These are phyloP conservation scores for Geotrichum citri-aurantii DNA, from an alignment of 1,139 yeast genomes.

Conservation along the genomic window DNA sequence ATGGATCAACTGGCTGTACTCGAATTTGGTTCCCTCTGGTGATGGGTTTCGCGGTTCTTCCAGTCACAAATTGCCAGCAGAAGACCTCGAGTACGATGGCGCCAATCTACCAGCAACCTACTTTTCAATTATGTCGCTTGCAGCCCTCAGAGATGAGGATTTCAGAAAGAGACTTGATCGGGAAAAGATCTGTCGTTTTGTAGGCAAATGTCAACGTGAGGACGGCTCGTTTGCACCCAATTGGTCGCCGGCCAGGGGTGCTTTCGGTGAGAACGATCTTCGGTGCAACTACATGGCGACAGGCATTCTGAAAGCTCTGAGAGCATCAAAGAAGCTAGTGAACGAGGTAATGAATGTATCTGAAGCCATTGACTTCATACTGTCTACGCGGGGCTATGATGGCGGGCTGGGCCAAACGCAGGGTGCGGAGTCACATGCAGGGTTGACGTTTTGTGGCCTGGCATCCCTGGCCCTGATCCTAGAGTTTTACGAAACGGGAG, in stretches of 20 bases:
- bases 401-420: constrained; percentile 61
- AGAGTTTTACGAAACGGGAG: constrained; percentile 4
- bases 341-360: constrained; percentile 11
- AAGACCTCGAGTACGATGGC: constrained; percentile 43
- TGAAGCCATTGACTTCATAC: constrained; percentile 21
- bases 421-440: constrained; percentile 75
- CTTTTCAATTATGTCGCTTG: constrained; percentile 36
- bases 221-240: constrained; percentile 56
- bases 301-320: constrained; percentile 53
- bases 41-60: constrained; percentile 54
- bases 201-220: constrained; percentile 48
- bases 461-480: constrained; percentile 51
- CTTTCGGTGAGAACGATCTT: constrained; percentile 64
- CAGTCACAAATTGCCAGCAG: constrained; percentile 36
- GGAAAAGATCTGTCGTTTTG: constrained; percentile 45
- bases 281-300: constrained; percentile 73
- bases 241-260: constrained; percentile 35
- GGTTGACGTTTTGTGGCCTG: constrained; percentile 80
- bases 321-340: constrained; percentile 31
- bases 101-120: constrained; percentile 66
- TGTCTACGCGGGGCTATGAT: constrained; percentile 34
- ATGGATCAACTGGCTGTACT: constrained; percentile 46
- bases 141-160: constrained; percentile 44
- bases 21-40: constrained; percentile 41
- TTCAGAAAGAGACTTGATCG: constrained; percentile 39